These are phyloP conservation scores for Hordeum pubiflorum DNA, from an alignment of 202 grass and related monocot species.

Conservation along the genomic window DNA sequence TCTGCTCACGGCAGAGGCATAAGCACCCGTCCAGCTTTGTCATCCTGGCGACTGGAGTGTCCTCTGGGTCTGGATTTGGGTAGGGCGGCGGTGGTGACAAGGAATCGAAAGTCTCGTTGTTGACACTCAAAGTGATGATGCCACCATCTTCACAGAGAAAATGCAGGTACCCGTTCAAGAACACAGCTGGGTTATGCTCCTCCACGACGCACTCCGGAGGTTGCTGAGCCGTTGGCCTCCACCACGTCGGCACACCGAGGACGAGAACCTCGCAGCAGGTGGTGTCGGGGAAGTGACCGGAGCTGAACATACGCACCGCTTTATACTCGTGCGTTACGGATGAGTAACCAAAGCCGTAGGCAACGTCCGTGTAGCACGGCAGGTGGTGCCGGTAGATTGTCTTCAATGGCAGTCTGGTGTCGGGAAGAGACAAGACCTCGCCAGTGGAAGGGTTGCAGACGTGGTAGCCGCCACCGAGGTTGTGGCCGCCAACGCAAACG, in stretches of 20 bases:
- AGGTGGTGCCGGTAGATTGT: neutral
- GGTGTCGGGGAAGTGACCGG: neutral
- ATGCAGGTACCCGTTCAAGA: no score
- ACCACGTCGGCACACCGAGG: neutral
- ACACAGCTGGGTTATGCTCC: no score
- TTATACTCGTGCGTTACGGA: neutral
- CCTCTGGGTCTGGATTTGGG: no score
- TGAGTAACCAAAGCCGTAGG: neutral
- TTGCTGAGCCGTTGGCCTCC: neutral
- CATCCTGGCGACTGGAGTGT: neutral
- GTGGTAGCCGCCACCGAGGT: neutral
- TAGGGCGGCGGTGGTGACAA: no score
- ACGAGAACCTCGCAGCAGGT: constrained; percentile 18
- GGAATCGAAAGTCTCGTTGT: no score
- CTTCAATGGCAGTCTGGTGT: neutral
- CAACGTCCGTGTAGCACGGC: neutral
- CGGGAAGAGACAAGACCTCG: neutral
- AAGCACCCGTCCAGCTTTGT: constrained; percentile 20
- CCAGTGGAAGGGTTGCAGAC: constrained; percentile 34
- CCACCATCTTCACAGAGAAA: no score
- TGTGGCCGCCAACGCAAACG: neutral
- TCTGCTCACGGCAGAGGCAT: neutral
- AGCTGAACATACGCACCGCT: neutral
- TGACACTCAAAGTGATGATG: no score
- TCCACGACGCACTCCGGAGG: no score